These are phyloP conservation scores for Piromyces finnis DNA, from an alignment of 192 early-diverging fungal genomes.

Conservation along the genomic window DNA sequence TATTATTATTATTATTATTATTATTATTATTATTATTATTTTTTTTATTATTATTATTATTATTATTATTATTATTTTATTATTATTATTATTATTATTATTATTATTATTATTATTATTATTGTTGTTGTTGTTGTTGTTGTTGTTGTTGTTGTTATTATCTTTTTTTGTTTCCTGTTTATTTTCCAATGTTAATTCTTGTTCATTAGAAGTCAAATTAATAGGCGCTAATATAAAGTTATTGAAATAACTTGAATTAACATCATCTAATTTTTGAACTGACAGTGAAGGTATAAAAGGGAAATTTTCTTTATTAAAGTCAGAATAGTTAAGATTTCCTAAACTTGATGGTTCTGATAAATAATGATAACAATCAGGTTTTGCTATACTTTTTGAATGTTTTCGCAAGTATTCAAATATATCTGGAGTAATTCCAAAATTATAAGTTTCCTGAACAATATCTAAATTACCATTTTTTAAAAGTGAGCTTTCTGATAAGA, in stretches of 20 bases:
- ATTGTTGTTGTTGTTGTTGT: no score
- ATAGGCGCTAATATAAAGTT: background rate
- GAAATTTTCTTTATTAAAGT: background rate
- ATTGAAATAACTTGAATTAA: background rate
- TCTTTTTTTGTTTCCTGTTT: background rate
- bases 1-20: background rate
- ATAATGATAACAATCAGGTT: background rate
- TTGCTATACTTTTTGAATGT: background rate
- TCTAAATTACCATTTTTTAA: background rate
- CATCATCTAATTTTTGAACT: background rate
- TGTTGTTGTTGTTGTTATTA: no score
- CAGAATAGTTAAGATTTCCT: background rate
- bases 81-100: no score
- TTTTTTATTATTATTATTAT: background rate
- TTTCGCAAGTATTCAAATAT: background rate
- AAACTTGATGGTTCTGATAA: background rate
- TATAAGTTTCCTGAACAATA: background rate
- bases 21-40: background rate
- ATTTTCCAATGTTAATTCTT: background rate
- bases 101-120: no score
- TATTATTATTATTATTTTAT: background rate
- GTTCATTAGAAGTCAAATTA: no score
- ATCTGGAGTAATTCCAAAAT: background rate
- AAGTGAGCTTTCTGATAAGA: background rate
- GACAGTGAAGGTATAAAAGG: background rate